Base-by-base conservation (phyloP, 495 filamentous ascomycete species). In the Podospora pseudoanserina region DNA sequence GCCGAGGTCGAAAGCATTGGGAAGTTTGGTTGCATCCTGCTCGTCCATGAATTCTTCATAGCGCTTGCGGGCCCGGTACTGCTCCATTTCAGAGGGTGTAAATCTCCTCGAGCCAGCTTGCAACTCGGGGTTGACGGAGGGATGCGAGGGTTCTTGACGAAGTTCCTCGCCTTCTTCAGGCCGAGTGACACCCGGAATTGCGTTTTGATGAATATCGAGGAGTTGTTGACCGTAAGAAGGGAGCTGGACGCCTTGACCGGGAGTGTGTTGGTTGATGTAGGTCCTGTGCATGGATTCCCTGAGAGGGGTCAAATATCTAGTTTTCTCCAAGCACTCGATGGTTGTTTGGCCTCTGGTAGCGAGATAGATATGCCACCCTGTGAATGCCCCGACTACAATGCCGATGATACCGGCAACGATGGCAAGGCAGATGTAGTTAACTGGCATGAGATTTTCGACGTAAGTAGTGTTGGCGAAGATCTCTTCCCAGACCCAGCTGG, bases 261-360 rank as follows among this genome's bases (percentile, higher is more conserved):
- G 72, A 13, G 81, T 80, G 27, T 82, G 79, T 68, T 85, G 80
- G 68, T 86, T 83, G 62, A 83, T 76, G 64, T 83, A 85, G 67
- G 85, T 83, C 74, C 86, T 80, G 67, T 91, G 87, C 76, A 94
- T 83, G 23, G 83, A 84, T 69, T 87, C 89, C 59, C 89, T 86
- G 30, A 96, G 76, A 3, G 93, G 92, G 7, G 89, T 90, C 0
- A 96, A 85, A 76, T 99, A 98, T 55, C 96, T 87, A 0, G 93
- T 97, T 76, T 93, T 97, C 81, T 99, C 96, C 55, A 99, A 78
- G 70, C 88, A 93, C 73, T 99, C 95, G 69, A 99, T 99, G 1
- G 96, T 98, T 5, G 95, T 99, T 74, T 92, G 87, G 3, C 91
- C 91, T 1, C 86, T 83, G 53, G 83, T 80, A 4, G 92, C 92